These are phyloP conservation scores for Cutaneotrichosporon dermatis DNA, from an alignment of 1,284 basidiomycete genomes.

Conservation along the genomic window DNA sequence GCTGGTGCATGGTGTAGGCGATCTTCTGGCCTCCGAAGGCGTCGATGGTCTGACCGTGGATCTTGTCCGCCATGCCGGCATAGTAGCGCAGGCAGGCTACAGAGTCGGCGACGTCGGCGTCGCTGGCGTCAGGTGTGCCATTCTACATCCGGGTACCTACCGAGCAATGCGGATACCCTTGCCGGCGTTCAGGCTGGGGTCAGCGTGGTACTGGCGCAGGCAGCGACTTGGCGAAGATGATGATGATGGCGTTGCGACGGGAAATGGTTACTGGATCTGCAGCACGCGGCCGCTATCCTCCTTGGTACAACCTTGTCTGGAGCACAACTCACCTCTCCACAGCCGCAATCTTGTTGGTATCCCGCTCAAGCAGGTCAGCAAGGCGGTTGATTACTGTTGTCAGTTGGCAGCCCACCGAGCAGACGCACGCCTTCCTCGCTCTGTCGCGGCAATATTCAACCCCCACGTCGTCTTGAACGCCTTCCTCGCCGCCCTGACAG, in stretches of 20 bases:
- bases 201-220: neutral
- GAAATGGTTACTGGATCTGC: too few species aligned
- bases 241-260: too few species aligned
- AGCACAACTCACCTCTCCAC: slow-evolving; percentile 55
- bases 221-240: too few species aligned
- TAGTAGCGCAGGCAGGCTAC: slow-evolving; percentile 75
- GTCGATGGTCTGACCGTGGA: slow-evolving; percentile 53
- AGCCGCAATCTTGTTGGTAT: slow-evolving; percentile 63
- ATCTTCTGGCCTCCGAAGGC: slow-evolving; percentile 58
- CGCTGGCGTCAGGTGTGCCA: slow-evolving; percentile 54
- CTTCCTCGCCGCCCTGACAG: slow-evolving; percentile 74
- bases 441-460: slow-evolving; percentile 73
- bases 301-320: too few species aligned
- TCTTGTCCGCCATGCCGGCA: slow-evolving; percentile 64
- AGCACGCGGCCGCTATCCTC: too few species aligned
- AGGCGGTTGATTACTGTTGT: slow-evolving; percentile 65
- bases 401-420: neutral
- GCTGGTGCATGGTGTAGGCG: slow-evolving; percentile 83
- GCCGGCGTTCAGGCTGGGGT: slow-evolving; percentile 64
- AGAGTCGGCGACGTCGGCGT: slow-evolving; percentile 78
- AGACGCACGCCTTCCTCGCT: slow-evolving; percentile 59
- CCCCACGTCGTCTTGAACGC: slow-evolving; percentile 86
- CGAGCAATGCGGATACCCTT: slow-evolving; percentile 74
- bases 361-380: slow-evolving; percentile 83
- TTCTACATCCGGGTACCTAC: slow-evolving; percentile 33